Percentiles rank a stretch among this genome's conserved stretches.
Conservation (phyloP, 2,329 filamentous ascomycete species). For the Epicoccum sorghinum region DNA sequence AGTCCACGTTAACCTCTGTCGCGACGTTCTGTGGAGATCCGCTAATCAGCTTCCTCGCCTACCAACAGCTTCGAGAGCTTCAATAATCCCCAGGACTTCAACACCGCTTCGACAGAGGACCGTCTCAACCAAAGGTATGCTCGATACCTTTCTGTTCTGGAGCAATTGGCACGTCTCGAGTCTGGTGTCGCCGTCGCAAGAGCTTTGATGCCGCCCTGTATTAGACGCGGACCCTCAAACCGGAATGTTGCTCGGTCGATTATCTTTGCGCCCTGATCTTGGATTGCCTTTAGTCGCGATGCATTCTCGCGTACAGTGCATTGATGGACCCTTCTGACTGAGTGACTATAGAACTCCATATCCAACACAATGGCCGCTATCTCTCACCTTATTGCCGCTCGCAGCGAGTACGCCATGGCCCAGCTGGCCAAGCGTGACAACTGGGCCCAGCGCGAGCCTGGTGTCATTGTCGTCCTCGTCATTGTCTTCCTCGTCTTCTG, state of each 20-base stretch:
- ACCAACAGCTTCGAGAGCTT: slow-evolving; percentile 35
- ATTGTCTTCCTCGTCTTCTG: slow-evolving; percentile 63
- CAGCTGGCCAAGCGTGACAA: slow-evolving; percentile 60
- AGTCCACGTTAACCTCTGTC: slow-evolving; percentile 29
- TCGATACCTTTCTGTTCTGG: slow-evolving; percentile 15
- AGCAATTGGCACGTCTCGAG: slow-evolving; percentile 23
- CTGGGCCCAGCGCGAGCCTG: slow-evolving; percentile 63
- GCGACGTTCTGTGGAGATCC: slow-evolving; percentile 34
- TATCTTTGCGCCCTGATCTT: slow-evolving; percentile 6
- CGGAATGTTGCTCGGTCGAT: slow-evolving; percentile 14
- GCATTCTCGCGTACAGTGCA: background rate
- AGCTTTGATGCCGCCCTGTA: slow-evolving; percentile 14
- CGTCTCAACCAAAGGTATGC: slow-evolving; percentile 44
- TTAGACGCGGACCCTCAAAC: slow-evolving; percentile 13
- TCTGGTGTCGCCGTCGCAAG: slow-evolving; percentile 17
- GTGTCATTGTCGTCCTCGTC: slow-evolving; percentile 67
- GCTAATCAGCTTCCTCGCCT: slow-evolving; percentile 40
- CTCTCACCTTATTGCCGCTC: slow-evolving; percentile 45
- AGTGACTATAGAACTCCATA: slow-evolving; percentile 29
- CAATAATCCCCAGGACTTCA: slow-evolving; percentile 22
- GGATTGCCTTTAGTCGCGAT: slow-evolving; percentile 3
- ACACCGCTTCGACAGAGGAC: slow-evolving; percentile 24
- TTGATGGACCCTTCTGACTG: slow-evolving; percentile 19
- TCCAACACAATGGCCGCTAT: slow-evolving; percentile 45
- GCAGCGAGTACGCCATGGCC: slow-evolving; percentile 45